phyloP scores from a whole-genome alignment of 805 yeast species.

The Torulaspora microellipsoides region DNA sequence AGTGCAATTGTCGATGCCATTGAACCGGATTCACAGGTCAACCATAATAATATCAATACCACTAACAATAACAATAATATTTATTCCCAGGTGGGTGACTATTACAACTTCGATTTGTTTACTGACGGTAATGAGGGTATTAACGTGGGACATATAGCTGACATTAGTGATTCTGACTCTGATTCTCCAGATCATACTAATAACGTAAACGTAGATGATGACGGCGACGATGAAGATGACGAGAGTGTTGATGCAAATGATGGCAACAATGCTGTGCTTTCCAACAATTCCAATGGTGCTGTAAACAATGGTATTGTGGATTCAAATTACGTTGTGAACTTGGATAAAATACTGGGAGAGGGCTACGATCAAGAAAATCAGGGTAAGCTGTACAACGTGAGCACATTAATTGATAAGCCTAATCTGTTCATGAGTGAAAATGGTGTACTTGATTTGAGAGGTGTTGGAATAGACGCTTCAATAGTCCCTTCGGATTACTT shows the following conservation, averaged over 20 bases:
- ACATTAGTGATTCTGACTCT: conserved; percentile 8
- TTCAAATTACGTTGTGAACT: conserved; percentile 11
- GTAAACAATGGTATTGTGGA: conserved; percentile 2
- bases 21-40: conserved; percentile 29
- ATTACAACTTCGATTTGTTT: conserved; percentile 10
- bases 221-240: conserved; percentile 1
- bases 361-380: conserved; percentile 5
- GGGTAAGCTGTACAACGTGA: conserved; percentile 20
- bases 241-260: background rate
- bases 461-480: conserved; percentile 18
- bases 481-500: conserved; percentile 23
- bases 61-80: background rate
- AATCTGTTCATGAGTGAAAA: conserved; percentile 19
- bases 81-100: conserved; percentile 6
- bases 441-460: conserved; percentile 16
- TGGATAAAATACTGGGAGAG: conserved; percentile 11
- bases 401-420: conserved; percentile 32
- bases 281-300: conserved; percentile 1
- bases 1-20: conserved; percentile 51
- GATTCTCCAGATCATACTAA: background rate
- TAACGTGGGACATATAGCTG: conserved; percentile 6
- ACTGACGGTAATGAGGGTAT: conserved; percentile 13
- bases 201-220: background rate
- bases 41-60: background rate
- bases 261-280: conserved; percentile 1